phyloP scores from a whole-genome alignment of 1,284 basidiomycete species.

The Leccinum angustisporum region DNA sequence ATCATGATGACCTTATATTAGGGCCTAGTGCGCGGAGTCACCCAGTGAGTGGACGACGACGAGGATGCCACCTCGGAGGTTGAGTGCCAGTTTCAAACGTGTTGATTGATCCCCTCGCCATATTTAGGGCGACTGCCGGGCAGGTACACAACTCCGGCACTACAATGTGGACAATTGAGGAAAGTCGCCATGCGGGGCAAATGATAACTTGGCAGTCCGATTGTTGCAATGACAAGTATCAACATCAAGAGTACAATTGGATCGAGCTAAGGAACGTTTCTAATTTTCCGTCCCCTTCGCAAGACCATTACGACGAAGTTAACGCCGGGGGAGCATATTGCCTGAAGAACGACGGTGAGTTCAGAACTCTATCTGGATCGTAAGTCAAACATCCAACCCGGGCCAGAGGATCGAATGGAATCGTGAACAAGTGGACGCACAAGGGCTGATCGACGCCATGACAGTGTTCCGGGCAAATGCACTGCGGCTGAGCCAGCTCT shows the following conservation, averaged over 20 bases:
- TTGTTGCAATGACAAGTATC: constrained; percentile 1
- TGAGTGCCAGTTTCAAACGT: not conserved
- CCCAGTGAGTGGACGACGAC: not conserved
- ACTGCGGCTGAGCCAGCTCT: constrained; percentile 4
- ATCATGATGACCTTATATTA: not conserved
- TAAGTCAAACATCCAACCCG: not conserved
- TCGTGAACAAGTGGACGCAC: constrained; percentile 17
- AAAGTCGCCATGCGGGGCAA: constrained; percentile 10
- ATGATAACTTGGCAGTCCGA: constrained; percentile 12
- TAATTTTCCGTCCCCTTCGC: constrained; percentile 7
- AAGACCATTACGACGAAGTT: not conserved
- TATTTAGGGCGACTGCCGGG: not conserved
- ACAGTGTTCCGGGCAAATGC: constrained; percentile 1
- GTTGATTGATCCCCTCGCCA: not conserved
- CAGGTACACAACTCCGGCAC: not conserved
- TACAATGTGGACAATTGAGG: not conserved
- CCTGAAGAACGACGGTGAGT: not conserved
- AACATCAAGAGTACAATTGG: constrained; percentile 17
- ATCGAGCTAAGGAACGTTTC: constrained; percentile 10
- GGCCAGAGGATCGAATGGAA: not conserved
- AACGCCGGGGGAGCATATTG: not conserved
- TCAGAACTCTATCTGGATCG: constrained; percentile 11
- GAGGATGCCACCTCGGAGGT: not conserved
- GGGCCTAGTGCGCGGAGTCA: not conserved
- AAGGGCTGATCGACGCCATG: constrained; percentile 8